phyloP scores from a whole-genome alignment of 192 early-diverging fungal genomes.

The Dimargaris xerosporica region DNA sequence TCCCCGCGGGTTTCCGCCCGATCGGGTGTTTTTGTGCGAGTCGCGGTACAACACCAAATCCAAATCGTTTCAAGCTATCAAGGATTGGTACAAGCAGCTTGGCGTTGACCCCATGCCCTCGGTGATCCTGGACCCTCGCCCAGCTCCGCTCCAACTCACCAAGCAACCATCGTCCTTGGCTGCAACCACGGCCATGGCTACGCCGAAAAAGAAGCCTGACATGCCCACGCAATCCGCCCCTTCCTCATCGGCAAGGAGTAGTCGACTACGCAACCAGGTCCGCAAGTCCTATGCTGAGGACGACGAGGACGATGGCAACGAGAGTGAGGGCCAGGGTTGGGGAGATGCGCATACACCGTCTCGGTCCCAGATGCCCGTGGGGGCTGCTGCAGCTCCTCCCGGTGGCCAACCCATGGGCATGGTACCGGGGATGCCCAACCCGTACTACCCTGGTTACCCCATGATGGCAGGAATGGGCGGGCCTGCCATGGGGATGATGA shows the following conservation, averaged over 20 bases:
- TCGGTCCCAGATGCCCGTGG: no score
- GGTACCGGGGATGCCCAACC: no score
- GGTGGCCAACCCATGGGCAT: no score
- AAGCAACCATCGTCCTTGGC: conserved; percentile 1
- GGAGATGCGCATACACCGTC: not conserved
- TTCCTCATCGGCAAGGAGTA: not conserved
- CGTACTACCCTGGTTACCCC: no score
- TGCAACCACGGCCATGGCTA: not conserved
- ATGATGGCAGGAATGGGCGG: no score
- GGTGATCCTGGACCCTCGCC: not conserved
- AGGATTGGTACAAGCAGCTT: conserved; percentile 1
- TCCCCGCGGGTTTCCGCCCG: not conserved
- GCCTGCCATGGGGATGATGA: no score
- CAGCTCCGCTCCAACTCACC: conserved; percentile 4
- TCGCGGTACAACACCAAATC: not conserved
- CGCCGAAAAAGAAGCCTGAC: not conserved
- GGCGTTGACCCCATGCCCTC: not conserved
- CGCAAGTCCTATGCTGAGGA: conserved; percentile 1
- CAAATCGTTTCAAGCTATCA: conserved; percentile 3
- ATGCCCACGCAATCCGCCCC: not conserved
- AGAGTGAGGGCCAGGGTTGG: not conserved
- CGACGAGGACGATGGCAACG: not conserved
- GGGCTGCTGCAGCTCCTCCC: no score
- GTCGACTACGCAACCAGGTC: not conserved
- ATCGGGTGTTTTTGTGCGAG: conserved; percentile 7